Conservation (phyloP, 2,329 filamentous ascomycete species). For the Coniella vitis region DNA sequence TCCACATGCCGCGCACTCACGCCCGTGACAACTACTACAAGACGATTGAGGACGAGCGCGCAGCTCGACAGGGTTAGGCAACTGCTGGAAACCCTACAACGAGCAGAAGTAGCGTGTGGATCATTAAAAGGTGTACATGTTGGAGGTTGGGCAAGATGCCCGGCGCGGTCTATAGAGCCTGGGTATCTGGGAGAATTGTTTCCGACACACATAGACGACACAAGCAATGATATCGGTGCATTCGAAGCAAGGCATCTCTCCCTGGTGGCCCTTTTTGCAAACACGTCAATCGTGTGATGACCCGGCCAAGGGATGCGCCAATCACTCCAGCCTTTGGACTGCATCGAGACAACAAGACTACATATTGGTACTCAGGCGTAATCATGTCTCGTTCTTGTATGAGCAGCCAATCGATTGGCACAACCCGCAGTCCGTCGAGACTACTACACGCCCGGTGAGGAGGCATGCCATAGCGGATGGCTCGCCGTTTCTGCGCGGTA, state of each 20-base stretch:
- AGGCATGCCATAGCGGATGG: too few species aligned
- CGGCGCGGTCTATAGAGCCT: conserved; percentile 7
- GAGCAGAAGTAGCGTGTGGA: not conserved
- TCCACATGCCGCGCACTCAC: conserved; percentile 53
- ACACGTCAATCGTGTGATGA: not conserved
- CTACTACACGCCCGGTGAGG: too few species aligned
- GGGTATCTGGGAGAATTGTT: conserved; percentile 7
- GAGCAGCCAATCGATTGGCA: too few species aligned
- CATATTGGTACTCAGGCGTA: too few species aligned
- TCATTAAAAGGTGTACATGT: conserved; percentile 5
- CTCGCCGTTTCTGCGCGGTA: too few species aligned
- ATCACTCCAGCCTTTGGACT: too few species aligned
- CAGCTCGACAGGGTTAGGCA: conserved; percentile 24
- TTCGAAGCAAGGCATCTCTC: not conserved
- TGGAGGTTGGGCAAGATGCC: not conserved
- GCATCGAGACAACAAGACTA: too few species aligned
- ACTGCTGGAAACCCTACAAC: not conserved
- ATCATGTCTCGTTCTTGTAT: too few species aligned
- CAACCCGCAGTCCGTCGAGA: too few species aligned
- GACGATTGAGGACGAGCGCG: conserved; percentile 52
- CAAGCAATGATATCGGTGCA: conserved; percentile 18
- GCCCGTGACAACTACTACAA: conserved; percentile 52
- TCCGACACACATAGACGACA: conserved; percentile 23
- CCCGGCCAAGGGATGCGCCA: too few species aligned
- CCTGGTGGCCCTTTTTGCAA: not conserved